Percentiles rank a stretch among this genome's conserved stretches.
phyloP scores from a whole-genome alignment of 805 yeast species.

The Nakazawaea ambrosiae region DNA sequence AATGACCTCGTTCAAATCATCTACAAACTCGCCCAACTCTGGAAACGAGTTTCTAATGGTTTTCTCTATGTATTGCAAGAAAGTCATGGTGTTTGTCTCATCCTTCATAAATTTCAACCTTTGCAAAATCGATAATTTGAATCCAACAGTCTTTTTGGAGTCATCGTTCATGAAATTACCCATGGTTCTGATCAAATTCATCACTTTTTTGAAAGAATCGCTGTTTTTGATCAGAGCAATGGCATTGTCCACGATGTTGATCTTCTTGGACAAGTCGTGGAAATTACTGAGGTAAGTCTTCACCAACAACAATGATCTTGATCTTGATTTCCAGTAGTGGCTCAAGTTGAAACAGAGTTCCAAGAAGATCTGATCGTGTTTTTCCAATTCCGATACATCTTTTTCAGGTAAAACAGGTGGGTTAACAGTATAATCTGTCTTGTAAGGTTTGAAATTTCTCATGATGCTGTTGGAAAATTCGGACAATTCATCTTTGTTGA shows the following conservation, averaged over 20 bases:
- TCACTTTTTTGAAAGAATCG: conserved; percentile 57
- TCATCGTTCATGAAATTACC: conserved; percentile 96
- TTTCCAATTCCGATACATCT: conserved; percentile 68
- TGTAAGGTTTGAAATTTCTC: conserved; percentile 73
- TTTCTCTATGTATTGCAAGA: conserved; percentile 87
- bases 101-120: conserved; percentile 88
- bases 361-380: conserved; percentile 81
- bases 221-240: conserved; percentile 60
- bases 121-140: conserved; percentile 83
- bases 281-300: conserved; percentile 76
- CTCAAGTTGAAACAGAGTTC: conserved; percentile 79
- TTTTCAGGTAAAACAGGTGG: conserved; percentile 45
- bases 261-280: conserved; percentile 57
- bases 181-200: conserved; percentile 80
- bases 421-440: conserved; percentile 57
- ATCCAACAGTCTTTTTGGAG: conserved; percentile 90
- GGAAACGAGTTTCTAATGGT: conserved; percentile 82
- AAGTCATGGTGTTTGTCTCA: conserved; percentile 78
- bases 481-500: conserved; percentile 65
- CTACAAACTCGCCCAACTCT: conserved; percentile 64
- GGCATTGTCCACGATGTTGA: conserved; percentile 69
- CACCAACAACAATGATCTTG: conserved; percentile 69
- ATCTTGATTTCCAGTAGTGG: conserved; percentile 88
- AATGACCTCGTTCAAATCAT: conserved; percentile 55
- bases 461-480: conserved; percentile 69